Evolutionary conservation across 257 asterid species (phyloP).

Genomic region (Plantago major): DNA sequence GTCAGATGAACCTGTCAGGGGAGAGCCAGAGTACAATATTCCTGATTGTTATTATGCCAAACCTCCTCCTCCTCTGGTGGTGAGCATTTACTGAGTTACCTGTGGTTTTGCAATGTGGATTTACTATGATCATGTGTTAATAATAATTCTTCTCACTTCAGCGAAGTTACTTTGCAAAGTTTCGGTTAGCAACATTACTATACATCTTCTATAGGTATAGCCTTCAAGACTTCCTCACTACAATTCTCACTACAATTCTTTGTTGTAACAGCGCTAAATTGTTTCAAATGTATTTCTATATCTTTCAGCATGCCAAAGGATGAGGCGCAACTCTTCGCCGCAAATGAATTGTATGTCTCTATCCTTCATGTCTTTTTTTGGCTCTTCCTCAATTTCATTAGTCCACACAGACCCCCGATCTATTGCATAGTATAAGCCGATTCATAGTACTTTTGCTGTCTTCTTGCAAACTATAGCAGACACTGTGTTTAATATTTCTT

Average conservation of each 20-base stretch:
- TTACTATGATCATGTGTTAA: not conserved
- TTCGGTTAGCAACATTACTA: constrained; percentile 60
- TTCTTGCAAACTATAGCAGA: too few species aligned
- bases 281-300: constrained; percentile 23
- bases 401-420: not conserved
- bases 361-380: constrained; percentile 1
- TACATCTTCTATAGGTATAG: constrained; percentile 76
- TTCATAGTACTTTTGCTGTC: too few species aligned
- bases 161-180: constrained; percentile 59
- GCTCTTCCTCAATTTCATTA: not conserved
- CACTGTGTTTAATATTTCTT: too few species aligned
- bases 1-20: constrained; percentile 84
- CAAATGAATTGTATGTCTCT: constrained; percentile 73
- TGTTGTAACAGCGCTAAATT: constrained; percentile 22
- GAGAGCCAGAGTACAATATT: constrained; percentile 65
- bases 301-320: constrained; percentile 86
- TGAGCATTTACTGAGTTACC: constrained; percentile 25
- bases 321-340: constrained; percentile 82
- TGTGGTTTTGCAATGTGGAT: constrained; percentile 15
- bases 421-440: too few species aligned
- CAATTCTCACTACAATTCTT: constrained; percentile 12
- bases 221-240: not conserved
- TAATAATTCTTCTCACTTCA: constrained; percentile 31
- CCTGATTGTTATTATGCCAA: constrained; percentile 72
- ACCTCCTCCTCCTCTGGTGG: constrained; percentile 60